Percentiles rank a stretch among this genome's conserved stretches.
phyloP scores from a whole-genome alignment of 306 rosid species.

The Cicer cuneatum region DNA sequence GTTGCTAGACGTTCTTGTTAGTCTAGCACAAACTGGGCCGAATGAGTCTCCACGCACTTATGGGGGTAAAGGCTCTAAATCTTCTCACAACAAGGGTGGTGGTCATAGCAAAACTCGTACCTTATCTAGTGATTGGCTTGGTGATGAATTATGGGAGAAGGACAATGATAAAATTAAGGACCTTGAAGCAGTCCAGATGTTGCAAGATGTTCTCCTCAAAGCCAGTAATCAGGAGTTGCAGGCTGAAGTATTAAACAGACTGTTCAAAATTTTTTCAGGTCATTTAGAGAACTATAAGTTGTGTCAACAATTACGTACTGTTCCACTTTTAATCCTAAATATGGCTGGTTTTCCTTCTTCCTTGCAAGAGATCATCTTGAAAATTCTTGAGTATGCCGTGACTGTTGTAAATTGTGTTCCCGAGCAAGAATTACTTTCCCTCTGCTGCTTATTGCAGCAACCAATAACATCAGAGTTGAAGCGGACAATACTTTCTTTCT shows the following conservation, averaged over 20 bases:
- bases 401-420: conserved; percentile 99
- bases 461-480: conserved; percentile 89
- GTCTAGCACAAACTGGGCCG: conserved; percentile 91
- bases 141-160: conserved; percentile 92
- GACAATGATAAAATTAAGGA: conserved; percentile 90
- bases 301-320: conserved; percentile 94
- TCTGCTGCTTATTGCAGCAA: conserved; percentile 97
- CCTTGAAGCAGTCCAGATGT: conserved; percentile 98
- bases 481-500: conserved; percentile 88
- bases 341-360: conserved; percentile 90
- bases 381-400: conserved; percentile 99
- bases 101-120: conserved; percentile 73
- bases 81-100: conserved; percentile 69
- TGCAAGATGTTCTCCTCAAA: conserved; percentile 97
- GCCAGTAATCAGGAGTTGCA: conserved; percentile 83
- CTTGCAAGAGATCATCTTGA: conserved; percentile 88
- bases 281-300: conserved; percentile 90
- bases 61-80: conserved; percentile 70
- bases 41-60: conserved; percentile 61
- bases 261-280: conserved; percentile 95
- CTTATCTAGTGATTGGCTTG: conserved; percentile 72
- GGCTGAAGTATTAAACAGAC: conserved; percentile 93
- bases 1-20: conserved; percentile 97
- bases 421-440: conserved; percentile 97
- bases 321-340: conserved; percentile 94